phyloP scores from a whole-genome alignment of 2,329 filamentous ascomycete genomes.

The Penicillium occitanis region DNA sequence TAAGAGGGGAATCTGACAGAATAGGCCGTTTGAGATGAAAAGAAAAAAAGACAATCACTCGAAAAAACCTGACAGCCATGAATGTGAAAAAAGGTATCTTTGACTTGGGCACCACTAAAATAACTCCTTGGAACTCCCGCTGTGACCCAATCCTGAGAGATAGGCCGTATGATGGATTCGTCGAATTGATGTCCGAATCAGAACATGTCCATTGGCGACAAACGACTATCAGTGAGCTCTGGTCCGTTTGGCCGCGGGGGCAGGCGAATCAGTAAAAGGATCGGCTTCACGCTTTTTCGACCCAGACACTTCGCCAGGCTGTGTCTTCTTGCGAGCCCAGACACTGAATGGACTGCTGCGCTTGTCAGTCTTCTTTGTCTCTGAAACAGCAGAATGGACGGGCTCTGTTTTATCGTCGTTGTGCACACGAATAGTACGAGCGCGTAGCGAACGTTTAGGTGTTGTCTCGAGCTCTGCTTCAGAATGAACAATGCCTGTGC shows the following conservation, averaged over 20 bases:
- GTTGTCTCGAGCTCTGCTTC: slow-evolving; percentile 29
- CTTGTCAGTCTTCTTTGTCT: slow-evolving; percentile 30
- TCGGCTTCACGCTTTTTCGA: slow-evolving; percentile 40
- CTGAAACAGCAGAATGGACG: slow-evolving; percentile 21
- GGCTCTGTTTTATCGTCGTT: slow-evolving; percentile 29
- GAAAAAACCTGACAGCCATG: slow-evolving; percentile 4
- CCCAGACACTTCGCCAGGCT: slow-evolving; percentile 27
- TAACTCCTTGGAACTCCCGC: slow-evolving; percentile 12
- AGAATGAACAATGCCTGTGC: slow-evolving; percentile 26
- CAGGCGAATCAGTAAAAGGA: slow-evolving; percentile 28
- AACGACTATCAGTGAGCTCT: slow-evolving; percentile 9
- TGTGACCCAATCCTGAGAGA: not conserved
- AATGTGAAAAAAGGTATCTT: slow-evolving; percentile 5
- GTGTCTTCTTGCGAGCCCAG: slow-evolving; percentile 43
- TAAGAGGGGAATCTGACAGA: slow-evolving; percentile 8
- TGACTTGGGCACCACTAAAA: slow-evolving; percentile 1
- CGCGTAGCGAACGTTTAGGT: slow-evolving; percentile 34
- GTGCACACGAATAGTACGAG: slow-evolving; percentile 31
- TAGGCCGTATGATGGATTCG: not conserved
- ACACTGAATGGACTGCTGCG: slow-evolving; percentile 42
- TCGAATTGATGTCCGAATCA: not conserved
- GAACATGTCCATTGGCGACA: not conserved
- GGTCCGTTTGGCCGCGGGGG: slow-evolving; percentile 34
- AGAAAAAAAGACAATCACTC: not conserved
- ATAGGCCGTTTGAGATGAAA: slow-evolving; percentile 11